Evolutionary conservation across 176 grass and related monocot genomes (phyloP), one percentile per base, ranked within the genome.

Genomic region (Pontederia crassipes): DNA sequence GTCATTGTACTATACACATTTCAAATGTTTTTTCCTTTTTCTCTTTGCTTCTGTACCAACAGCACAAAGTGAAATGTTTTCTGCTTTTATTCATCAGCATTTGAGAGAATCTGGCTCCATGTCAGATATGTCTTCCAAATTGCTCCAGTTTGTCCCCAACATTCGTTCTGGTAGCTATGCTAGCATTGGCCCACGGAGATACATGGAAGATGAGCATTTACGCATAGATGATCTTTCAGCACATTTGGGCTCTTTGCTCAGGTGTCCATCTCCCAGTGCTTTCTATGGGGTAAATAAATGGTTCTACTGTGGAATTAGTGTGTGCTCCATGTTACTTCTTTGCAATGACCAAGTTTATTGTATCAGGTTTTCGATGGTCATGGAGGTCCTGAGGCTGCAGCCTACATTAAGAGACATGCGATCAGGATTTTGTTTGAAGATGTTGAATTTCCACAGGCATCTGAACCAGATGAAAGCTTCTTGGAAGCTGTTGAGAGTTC

Each of bases 101-200:
- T 27, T 52, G 24, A 66, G 64, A 52, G 12, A 20, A 1, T 32
- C 64, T 1, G 64, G 52, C n/a, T 47, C 49, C 12, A 66, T 29
- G 29, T 26, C 64, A 35, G 52, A 15, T 52, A 26, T 2, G 12
- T 8, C 64, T 32, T 17, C 52, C 7, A 49, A 52, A 66, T 49
- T 11, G 10, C 64, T 35, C 52, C 49, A 66, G 2, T 53, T 66
- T 66, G 64, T 66, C n/a, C 64, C 64, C 28, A 66, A 48, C 4
- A 52, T 66, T 53, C 64, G 64, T 15, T 66, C 64, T 66, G 64
- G 64, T 66, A 66, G 64, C 49, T 66, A 32, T 14, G 64, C 64
- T 15, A 26, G 52, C 48, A 66, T 66, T 52, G 64, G 64, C 7
- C 64, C 64, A 52, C 48, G 64, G 49, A 66, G 64, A 66, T 66